phyloP scores from a whole-genome alignment of 140 eudicot genomes.

The Cichorium intybus region DNA sequence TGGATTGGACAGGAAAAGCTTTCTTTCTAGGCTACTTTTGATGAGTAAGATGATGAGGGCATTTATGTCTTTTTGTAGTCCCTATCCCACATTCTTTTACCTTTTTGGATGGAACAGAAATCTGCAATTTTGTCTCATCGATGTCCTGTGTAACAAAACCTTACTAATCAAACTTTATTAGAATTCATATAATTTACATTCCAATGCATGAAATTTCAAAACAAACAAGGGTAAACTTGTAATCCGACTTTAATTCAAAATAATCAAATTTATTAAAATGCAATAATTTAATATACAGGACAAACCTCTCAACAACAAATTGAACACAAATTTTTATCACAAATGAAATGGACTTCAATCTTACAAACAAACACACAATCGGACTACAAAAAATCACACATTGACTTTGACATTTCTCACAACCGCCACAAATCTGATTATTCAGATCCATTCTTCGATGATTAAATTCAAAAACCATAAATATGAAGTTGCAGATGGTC shows the following conservation, averaged over 20 bases:
- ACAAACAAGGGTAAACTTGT: not conserved
- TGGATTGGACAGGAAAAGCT: no score
- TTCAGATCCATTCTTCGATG: constrained; percentile 16
- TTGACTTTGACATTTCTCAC: not conserved
- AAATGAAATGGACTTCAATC: not conserved
- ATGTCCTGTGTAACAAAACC: no score
- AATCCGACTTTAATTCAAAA: not conserved
- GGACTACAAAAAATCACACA: constrained; percentile 7
- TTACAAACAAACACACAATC: constrained; percentile 18
- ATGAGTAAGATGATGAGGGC: not conserved
- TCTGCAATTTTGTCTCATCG: no score
- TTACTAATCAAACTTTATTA: not conserved
- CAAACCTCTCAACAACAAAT: constrained; percentile 19
- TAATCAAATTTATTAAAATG: constrained; percentile 3
- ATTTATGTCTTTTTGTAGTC: not conserved
- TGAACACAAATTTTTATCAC: constrained; percentile 6
- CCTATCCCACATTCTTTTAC: not conserved
- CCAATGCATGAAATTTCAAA: not conserved
- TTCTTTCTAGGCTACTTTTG: no score
- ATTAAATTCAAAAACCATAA: constrained; percentile 12
- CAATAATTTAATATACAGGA: constrained; percentile 19
- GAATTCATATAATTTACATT: not conserved
- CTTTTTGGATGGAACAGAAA: not conserved
- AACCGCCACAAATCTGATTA: not conserved
- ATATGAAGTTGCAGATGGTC: constrained; percentile 19